Evolutionary conservation across 2,329 filamentous ascomycete species (phyloP), one percentile per base, ranked within the genome.

Genomic region (Truncatella angustata): DNA sequence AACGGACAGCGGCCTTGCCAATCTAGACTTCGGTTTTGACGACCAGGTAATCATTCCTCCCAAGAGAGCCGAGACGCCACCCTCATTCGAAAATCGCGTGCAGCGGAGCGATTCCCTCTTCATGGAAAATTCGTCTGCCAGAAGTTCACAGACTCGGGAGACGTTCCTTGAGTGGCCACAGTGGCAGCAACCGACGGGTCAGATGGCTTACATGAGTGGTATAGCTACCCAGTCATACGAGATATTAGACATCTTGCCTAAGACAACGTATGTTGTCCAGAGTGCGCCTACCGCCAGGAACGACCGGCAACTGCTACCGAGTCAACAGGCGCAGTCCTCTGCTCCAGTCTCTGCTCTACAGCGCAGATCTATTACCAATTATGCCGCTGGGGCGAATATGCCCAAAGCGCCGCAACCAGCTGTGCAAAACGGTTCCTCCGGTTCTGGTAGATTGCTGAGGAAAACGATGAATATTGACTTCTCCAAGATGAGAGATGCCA

Each of bases 51-150:
- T 16, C 16, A 7, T 16, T 20, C 36, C 36, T 39, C 14, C 36
- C 16, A 7, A 11, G n/a, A 9, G 36, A 39, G 44, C 44, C 21
- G 45, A 49, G 45, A 37, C 45, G 10, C 45, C 44, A 18, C 35
- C 50, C 4, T 12, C 14, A 10, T 32, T 21, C 9, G 37, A 43
- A 18, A 16, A 39, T 23, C 35, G 14, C 10, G 12, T 37, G 2
- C n/a, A 10, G 18, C 47, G 51, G 4, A 39, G 34, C 14, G 58
- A 60, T 34, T 59, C 60, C 2, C 36, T 62, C 21, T 60, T 58
- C 40, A 44, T 61, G 1, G 50, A 24, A 6, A 16, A 21, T 14
- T 23, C 44, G 1, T 7, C 28, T 3, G 36, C 48, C 3, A 32
- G n/a, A 1, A 43, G 16, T 11, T 28, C 55, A 2, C 51, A 36